Percentiles rank a stretch among this genome's conserved stretches.
Conservation (phyloP, 1,139 yeast species). For the Sugiyamaella neomexicana region DNA sequence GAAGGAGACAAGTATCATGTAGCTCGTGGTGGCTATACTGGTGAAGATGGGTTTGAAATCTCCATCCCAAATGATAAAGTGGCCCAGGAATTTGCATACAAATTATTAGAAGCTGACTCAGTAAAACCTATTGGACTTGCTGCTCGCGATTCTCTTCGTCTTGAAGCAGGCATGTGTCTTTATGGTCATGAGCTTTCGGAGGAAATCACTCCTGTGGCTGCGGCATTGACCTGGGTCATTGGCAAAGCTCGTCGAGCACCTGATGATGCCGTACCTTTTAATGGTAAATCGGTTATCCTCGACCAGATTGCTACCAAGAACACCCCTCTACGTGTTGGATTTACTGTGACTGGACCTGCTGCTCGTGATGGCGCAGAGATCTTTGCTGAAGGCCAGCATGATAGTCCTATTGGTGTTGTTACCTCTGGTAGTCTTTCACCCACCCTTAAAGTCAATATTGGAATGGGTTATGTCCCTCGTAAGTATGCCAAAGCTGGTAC, state of each 20-base stretch:
- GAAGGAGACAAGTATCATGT: slow-evolving; percentile 56
- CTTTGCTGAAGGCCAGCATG: slow-evolving; percentile 51
- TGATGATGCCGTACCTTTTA: slow-evolving; percentile 53
- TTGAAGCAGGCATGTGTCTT: slow-evolving; percentile 98
- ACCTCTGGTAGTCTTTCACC: slow-evolving; percentile 95
- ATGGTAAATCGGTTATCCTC: slow-evolving; percentile 72
- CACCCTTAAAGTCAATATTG: slow-evolving; percentile 72
- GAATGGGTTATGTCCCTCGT: slow-evolving; percentile 84
- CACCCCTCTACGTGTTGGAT: slow-evolving; percentile 71
- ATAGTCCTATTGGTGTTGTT: slow-evolving; percentile 64
- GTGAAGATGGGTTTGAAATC: slow-evolving; percentile 96
- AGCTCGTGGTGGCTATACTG: slow-evolving; percentile 96
- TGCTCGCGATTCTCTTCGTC: slow-evolving; percentile 90
- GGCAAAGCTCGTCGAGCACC: slow-evolving; percentile 71
- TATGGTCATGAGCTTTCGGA: slow-evolving; percentile 91
- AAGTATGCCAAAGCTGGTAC: slow-evolving; percentile 75
- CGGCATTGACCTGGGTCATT: slow-evolving; percentile 84
- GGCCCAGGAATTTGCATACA: slow-evolving; percentile 62
- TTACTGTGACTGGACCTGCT: slow-evolving; percentile 79
- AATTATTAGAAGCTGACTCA: slow-evolving; percentile 57
- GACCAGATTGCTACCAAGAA: slow-evolving; percentile 68
- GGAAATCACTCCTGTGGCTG: slow-evolving; percentile 82
- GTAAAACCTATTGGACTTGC: slow-evolving; percentile 92
- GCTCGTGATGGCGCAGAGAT: slow-evolving; percentile 84
- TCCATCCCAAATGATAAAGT: slow-evolving; percentile 65